Evolutionary conservation across 495 filamentous ascomycete genomes (phyloP).

Genomic region (Trichoderma erinaceum): DNA sequence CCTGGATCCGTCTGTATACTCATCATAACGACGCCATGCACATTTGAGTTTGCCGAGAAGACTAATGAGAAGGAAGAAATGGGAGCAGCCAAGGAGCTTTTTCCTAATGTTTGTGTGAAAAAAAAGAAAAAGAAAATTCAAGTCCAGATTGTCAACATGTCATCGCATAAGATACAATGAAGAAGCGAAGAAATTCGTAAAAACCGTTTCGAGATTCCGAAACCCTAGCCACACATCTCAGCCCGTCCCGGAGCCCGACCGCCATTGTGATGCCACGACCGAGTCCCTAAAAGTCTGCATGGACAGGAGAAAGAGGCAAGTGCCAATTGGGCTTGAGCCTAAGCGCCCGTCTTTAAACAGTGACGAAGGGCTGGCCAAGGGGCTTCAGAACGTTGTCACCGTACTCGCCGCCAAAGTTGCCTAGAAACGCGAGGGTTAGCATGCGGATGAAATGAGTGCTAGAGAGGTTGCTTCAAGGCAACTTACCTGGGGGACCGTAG

Average conservation of each 20-base stretch:
- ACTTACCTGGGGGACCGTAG: slow-evolving; percentile 64
- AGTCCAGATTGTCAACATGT: slow-evolving; percentile 13
- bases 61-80: neutral
- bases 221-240: slow-evolving; percentile 13
- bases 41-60: neutral
- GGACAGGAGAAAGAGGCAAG: slow-evolving; percentile 11
- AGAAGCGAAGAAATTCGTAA: slow-evolving; percentile 13
- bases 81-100: neutral
- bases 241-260: slow-evolving; percentile 8
- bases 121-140: neutral
- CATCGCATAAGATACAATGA: slow-evolving; percentile 11
- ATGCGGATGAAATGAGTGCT: neutral
- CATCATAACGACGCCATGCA: slow-evolving; percentile 14
- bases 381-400: slow-evolving; percentile 55
- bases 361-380: slow-evolving; percentile 30
- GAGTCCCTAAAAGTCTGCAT: slow-evolving; percentile 9
- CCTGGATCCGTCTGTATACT: slow-evolving; percentile 12
- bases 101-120: neutral
- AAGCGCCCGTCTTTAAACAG: slow-evolving; percentile 20
- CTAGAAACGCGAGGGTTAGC: slow-evolving; percentile 31
- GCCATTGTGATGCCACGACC: slow-evolving; percentile 6
- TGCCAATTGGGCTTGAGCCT: neutral
- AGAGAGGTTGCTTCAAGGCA: slow-evolving; percentile 12
- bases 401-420: slow-evolving; percentile 64
- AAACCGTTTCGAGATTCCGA: slow-evolving; percentile 4